Base-by-base conservation (phyloP, 2,329 filamentous ascomycete species). In the Ophiosphaerella korrae region DNA sequence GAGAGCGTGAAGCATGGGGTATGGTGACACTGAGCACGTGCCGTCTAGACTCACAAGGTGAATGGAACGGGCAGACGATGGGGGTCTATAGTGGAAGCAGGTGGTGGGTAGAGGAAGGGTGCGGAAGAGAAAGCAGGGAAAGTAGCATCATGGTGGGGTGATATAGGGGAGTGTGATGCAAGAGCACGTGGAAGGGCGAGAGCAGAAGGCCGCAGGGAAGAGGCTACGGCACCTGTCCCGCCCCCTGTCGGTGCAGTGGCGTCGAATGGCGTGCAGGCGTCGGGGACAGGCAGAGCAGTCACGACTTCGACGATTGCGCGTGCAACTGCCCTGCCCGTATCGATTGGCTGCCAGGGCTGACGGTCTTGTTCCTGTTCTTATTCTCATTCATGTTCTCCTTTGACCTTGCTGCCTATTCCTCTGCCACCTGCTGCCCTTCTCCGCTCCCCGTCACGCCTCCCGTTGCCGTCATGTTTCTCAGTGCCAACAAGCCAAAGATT, bases 401-500 rank as follows among this genome's bases (percentile, higher is more conserved):
- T 32, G 11, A 35, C 24, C 24, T 45, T 47, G 42, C 50, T 8
- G 46, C 46, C 52, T 32, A 44, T 43, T 50, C 45, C 43, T 21
- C 18, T 58, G 36, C 13, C 39, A 24, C 23, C 49, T 48, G 44
- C 52, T 3, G 45, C 46, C 52, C 32, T 45, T 43, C 51, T 47
- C 46, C 49, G 29, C 29, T 32, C 9, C 36, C 38, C 42, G 14
- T 45, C 29, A 13, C 48, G 29, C 33, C 37, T 40, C 37, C 37
- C 37, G 48, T 42, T 35, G 34, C 52, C 57, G 55, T 43, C 52
- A 71, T 70, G 68, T 71, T 72, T 51, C 52, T 53, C 39, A 66
- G 41, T 37, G 26, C 44, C 26, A 46, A 66, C 44, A 64, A 69
- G 36, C 64, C 68, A 44, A 72, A 71, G 58, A 71, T 72, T 52